Evolutionary conservation across 441 rosid genomes (phyloP).

Genomic region (Euphorbia schlechtendalii): DNA sequence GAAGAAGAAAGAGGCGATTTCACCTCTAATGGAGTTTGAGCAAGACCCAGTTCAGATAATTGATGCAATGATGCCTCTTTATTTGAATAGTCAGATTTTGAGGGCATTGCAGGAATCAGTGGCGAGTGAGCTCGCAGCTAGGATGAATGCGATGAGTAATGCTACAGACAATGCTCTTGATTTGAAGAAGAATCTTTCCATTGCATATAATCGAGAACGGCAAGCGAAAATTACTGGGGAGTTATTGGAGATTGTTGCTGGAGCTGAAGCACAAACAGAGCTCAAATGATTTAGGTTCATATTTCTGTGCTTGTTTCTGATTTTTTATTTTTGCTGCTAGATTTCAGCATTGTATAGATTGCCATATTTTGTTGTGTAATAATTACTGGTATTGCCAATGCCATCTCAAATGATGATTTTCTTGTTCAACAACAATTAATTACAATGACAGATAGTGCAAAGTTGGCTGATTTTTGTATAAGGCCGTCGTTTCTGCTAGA

Average conservation of each 20-base stretch:
- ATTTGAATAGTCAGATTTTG: conserved; percentile 84
- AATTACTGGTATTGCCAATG: no score
- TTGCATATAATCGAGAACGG: conserved; percentile 64
- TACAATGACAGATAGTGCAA: background rate
- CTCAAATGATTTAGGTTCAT: background rate
- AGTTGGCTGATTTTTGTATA: background rate
- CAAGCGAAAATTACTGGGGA: conserved; percentile 97
- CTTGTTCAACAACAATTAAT: background rate
- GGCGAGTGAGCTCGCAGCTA: conserved; percentile 87
- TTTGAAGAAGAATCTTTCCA: conserved; percentile 59
- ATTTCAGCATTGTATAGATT: background rate
- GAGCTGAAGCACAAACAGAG: conserved; percentile 60
- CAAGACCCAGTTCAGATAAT: conserved; percentile 98
- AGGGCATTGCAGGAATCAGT: conserved; percentile 91
- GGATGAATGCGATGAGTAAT: conserved; percentile 95
- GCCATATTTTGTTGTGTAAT: no score
- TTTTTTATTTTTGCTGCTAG: no score
- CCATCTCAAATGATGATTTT: background rate
- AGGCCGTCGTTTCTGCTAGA: background rate
- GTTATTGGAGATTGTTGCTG: conserved; percentile 89
- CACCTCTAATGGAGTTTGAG: conserved; percentile 78
- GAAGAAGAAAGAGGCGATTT: conserved; percentile 38
- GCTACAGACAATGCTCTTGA: conserved; percentile 81
- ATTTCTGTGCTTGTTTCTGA: no score
- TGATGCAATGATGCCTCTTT: conserved; percentile 84